Percentiles rank a stretch among this genome's conserved stretches.
These are phyloP conservation scores for Boletus fagicola DNA, from an alignment of 768 basidiomycete genomes.

Conservation along the genomic window DNA sequence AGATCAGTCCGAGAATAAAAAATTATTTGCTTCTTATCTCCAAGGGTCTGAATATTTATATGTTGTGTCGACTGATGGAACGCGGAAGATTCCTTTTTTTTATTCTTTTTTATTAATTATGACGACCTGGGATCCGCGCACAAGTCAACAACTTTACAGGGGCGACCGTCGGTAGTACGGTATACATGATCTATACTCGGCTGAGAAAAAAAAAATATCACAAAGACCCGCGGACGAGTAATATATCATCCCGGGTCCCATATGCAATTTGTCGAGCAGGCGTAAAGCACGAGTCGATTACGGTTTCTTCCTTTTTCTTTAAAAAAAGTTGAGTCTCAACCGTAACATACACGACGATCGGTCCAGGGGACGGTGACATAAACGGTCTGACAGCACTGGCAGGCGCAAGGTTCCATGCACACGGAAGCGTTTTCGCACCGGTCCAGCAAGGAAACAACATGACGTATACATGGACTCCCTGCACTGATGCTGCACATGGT, in stretches of 20 bases:
- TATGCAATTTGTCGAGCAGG: neutral
- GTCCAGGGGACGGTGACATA: neutral
- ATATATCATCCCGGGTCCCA: neutral
- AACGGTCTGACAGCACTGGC: conserved; percentile 7
- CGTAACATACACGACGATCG: neutral
- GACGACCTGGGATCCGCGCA: neutral
- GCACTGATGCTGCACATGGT: neutral
- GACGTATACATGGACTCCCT: neutral
- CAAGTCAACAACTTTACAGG: conserved; percentile 12
- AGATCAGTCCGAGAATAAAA: conserved; percentile 8
- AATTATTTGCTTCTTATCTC: neutral
- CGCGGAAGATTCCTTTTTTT: neutral
- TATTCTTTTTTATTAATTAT: neutral
- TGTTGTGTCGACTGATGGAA: neutral
- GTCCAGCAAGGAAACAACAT: neutral
- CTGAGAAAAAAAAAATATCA: neutral
- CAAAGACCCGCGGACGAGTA: neutral
- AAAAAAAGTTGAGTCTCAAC: neutral
- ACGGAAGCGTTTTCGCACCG: neutral
- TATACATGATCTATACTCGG: neutral
- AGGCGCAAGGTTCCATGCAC: neutral
- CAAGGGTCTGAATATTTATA: neutral
- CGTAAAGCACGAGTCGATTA: neutral
- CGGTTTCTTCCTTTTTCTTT: too few relatives aligned
- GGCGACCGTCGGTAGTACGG: too few relatives aligned